Base-by-base conservation (phyloP, 2,329 filamentous ascomycete species). In the Fusarium incarnatum region DNA sequence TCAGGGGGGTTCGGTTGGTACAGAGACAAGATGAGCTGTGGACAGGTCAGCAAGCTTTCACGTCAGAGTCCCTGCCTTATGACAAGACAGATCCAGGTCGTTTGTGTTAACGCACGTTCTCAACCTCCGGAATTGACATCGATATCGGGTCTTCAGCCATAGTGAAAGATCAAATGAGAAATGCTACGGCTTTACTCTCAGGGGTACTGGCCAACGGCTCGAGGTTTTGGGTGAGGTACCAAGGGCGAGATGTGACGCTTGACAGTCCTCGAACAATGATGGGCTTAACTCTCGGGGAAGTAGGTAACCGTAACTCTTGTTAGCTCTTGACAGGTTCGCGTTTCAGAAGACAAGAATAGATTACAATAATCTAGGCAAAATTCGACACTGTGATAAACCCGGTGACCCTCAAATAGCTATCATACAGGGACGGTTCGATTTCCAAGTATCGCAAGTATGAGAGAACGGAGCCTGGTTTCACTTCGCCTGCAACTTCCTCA, bases 1-100 rank as follows among this genome's bases (percentile, higher is more conserved):
- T 83, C 80, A 42, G 86, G 83, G 1, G 82, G 60, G 34, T 84
- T 86, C 32, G 85, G 86, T 60, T 84, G 79, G 72, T 89, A 89
- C 8, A 89, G 80, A 12, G 84, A 83, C 61, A 84, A 77, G 47
- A 89, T 84, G 68, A 89, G 74, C 82, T 83, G 47, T 45, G 48
- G 34, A 25, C 16, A 54, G 46, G 64, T 75, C 40, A 76, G 74
- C 25, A 48, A 28, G 15, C 40, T 20, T 34, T 9, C 23, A 16
- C 15, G 6, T 22, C 15, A 6, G 22, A 20, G 28, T 15, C 13
- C 13, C 20, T 25, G 32, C 27, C 37, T 37, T 22, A 16, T 15
- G 16, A 27, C 8, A 18, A 46, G 20, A 18, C 48, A 42, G 32
- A n/a, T 47, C 6, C 25, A 22, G n/a, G 13, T 45, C 8, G 48